These are phyloP conservation scores for Pythium pyrilobum DNA, from an alignment of 352 stramenopile species.

Conservation along the genomic window DNA sequence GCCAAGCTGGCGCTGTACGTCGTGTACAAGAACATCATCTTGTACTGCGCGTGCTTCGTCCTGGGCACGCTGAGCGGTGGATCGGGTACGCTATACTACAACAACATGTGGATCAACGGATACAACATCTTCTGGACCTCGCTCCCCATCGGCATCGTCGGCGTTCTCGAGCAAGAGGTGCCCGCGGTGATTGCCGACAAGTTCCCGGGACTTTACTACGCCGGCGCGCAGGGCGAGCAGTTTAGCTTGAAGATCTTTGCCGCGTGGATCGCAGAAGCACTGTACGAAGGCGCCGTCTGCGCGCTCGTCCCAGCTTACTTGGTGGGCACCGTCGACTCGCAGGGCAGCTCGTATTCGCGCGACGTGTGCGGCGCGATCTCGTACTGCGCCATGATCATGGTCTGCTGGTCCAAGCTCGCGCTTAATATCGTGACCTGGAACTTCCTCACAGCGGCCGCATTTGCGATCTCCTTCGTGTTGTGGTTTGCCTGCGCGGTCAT, in stretches of 20 bases:
- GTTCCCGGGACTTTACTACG: constrained; percentile 81
- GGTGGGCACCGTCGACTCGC: constrained; percentile 52
- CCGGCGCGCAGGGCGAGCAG: constrained; percentile 69
- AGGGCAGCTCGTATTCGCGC: constrained; percentile 53
- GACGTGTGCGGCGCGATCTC: constrained; percentile 66
- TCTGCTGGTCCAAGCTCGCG: constrained; percentile 73
- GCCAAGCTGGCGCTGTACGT: constrained; percentile 95
- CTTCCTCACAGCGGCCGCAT: constrained; percentile 42
- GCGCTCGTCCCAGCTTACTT: constrained; percentile 61
- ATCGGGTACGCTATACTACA: constrained; percentile 79
- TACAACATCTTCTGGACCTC: constrained; percentile 97
- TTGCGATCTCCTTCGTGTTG: constrained; percentile 61
- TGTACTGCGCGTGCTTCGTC: constrained; percentile 81
- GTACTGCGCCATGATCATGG: constrained; percentile 78
- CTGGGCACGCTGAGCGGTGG: constrained; percentile 81
- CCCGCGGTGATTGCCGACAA: constrained; percentile 56
- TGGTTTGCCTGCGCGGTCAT: constrained; percentile 68
- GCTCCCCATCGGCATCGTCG: constrained; percentile 87
- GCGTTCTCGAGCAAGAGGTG: constrained; percentile 81
- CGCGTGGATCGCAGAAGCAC: constrained; percentile 72
- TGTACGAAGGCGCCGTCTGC: constrained; percentile 76
- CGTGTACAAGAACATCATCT: constrained; percentile 99
- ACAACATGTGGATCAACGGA: constrained; percentile 90
- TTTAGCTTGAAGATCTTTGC: constrained; percentile 79
- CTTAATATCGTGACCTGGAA: constrained; percentile 87